Conservation (phyloP, 2,329 filamentous ascomycete species). For the Venturia aucupariae region DNA sequence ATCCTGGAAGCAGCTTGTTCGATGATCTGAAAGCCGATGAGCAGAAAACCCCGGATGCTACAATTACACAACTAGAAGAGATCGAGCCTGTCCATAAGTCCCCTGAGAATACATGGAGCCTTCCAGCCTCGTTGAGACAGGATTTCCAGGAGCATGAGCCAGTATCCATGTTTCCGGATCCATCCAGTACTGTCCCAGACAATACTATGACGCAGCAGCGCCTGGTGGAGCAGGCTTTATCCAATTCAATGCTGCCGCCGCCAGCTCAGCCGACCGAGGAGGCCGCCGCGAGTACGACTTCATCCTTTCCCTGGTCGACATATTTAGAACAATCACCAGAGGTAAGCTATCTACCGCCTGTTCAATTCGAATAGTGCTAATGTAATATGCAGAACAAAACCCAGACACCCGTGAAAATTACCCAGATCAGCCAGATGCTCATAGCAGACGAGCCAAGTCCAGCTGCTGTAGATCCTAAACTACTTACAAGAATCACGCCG, state of each 20-base stretch:
- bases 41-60: background rate
- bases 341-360: background rate
- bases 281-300: background rate
- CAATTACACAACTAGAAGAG: background rate
- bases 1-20: background rate
- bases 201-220: slow-evolving; percentile 12
- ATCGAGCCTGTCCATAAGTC: background rate
- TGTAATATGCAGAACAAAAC: background rate
- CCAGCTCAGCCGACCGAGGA: background rate
- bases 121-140: slow-evolving; percentile 8
- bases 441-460: background rate
- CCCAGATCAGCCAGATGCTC: slow-evolving; percentile 2
- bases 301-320: slow-evolving; percentile 11
- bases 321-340: background rate
- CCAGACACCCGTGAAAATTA: background rate
- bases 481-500: background rate
- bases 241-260: background rate
- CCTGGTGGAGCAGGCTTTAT: slow-evolving; percentile 9
- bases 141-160: slow-evolving; percentile 11
- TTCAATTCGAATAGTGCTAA: background rate
- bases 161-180: slow-evolving; percentile 10
- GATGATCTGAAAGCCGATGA: background rate
- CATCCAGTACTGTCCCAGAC: slow-evolving; percentile 13
- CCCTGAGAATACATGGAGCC: slow-evolving; percentile 7
- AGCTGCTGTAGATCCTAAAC: background rate